A percentile compares a stretch with the other conserved stretches of the same genome.
These are phyloP conservation scores for Backusella morwellensis DNA, from an alignment of 192 early-diverging fungal genomes.

Conservation along the genomic window DNA sequence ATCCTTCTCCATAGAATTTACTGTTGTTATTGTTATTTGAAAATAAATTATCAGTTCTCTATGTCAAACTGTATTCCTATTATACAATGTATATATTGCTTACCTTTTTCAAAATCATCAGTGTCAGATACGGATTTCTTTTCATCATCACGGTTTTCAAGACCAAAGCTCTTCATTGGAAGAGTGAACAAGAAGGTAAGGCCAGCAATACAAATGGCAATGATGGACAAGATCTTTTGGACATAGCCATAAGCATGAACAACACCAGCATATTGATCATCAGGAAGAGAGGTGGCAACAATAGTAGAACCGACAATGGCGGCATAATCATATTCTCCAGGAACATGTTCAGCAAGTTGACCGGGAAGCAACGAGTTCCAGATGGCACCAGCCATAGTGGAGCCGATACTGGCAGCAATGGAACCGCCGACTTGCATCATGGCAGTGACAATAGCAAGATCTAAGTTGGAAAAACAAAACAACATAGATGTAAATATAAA, in stretches of 20 bases:
- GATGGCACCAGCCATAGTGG: constrained; percentile 25
- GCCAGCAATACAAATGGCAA: constrained; percentile 13
- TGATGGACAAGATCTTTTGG: constrained; percentile 19
- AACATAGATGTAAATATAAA: not conserved
- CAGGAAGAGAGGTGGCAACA: constrained; percentile 8
- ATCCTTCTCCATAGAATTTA: not conserved
- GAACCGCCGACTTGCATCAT: constrained; percentile 25
- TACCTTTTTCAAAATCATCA: not conserved
- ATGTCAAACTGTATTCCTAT: not conserved
- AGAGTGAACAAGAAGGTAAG: constrained; percentile 12
- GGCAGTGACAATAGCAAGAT: constrained; percentile 36
- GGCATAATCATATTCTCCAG: constrained; percentile 21
- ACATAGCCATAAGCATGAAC: constrained; percentile 24
- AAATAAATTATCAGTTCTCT: not conserved
- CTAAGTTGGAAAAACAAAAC: constrained; percentile 8
- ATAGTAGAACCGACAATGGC: constrained; percentile 6
- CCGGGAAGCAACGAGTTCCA: constrained; percentile 25
- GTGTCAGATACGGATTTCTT: not conserved
- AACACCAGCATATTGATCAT: constrained; percentile 22
- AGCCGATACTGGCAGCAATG: constrained; percentile 22
- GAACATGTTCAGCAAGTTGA: constrained; percentile 23
- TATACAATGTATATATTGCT: not conserved
- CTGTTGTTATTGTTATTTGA: not conserved
- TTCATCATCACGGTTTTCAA: constrained; percentile 4
- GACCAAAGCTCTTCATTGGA: constrained; percentile 25